Conservation (phyloP, 73 alveolate genomes). For the Paramecium tetraurelia region DNA sequence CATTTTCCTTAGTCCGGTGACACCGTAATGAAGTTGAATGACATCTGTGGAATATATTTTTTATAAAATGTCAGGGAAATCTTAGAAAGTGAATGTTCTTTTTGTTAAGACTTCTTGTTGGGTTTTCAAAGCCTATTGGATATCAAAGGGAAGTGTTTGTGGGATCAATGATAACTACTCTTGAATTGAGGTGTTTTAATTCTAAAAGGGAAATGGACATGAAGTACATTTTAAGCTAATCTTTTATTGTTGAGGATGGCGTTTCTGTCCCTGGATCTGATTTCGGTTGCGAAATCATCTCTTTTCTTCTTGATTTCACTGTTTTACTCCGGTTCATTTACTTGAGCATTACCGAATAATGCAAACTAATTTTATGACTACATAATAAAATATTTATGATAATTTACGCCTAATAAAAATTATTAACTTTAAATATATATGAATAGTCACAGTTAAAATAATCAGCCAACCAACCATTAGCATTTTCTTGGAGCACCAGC, state of each 20-base stretch:
- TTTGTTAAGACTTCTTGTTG: not conserved
- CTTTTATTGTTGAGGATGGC: not conserved
- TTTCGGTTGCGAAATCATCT: slow-evolving; percentile 7
- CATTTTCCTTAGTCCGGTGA: slow-evolving; percentile 93
- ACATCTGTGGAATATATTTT: slow-evolving; percentile 63
- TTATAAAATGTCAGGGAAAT: slow-evolving; percentile 69
- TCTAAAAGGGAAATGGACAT: not conserved
- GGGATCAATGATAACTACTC: not conserved
- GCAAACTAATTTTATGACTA: slow-evolving; percentile 24
- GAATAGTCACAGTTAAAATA: not conserved
- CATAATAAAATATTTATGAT: slow-evolving; percentile 20
- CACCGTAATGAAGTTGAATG: slow-evolving; percentile 71
- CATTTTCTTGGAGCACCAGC: not conserved
- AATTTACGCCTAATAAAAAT: not conserved
- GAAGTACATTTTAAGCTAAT: slow-evolving; percentile 3
- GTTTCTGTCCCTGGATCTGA: not conserved
- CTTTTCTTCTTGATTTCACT: not conserved
- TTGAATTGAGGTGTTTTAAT: not conserved
- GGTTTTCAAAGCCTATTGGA: not conserved
- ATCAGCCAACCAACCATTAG: not conserved
- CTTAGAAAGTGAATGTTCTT: slow-evolving; percentile 51
- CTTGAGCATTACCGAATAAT: not conserved
- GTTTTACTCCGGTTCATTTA: not conserved
- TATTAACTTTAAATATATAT: not conserved
- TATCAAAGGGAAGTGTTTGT: not conserved